Conservation (phyloP, 208 protist genomes). For the Tritrichomonas musculus region DNA sequence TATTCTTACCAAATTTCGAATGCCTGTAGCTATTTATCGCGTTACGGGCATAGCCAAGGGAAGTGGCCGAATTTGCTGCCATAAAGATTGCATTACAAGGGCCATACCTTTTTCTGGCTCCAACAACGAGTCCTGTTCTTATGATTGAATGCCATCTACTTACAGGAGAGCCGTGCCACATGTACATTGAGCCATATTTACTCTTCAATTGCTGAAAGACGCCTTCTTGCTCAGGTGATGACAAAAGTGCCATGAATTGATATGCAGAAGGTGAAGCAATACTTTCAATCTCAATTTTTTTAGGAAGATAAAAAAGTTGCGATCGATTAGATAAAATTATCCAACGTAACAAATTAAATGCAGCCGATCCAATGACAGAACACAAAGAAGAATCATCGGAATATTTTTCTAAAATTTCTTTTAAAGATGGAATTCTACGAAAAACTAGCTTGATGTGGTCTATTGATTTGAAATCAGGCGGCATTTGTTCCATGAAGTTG, state of each 20-base stretch:
- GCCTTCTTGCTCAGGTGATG: background rate
- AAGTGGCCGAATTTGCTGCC: too few species aligned
- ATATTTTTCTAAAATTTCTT: background rate
- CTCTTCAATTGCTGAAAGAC: background rate
- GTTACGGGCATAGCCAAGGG: too few species aligned
- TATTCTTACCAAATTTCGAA: too few species aligned
- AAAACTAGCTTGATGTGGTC: background rate
- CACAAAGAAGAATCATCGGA: background rate
- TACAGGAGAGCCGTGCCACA: background rate
- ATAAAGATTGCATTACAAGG: too few species aligned
- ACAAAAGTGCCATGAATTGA: background rate
- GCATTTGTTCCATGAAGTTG: background rate
- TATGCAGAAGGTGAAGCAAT: too few species aligned
- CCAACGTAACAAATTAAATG: background rate
- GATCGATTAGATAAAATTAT: background rate
- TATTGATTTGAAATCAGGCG: background rate
- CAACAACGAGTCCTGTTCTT: background rate
- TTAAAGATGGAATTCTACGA: background rate
- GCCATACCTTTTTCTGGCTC: too few species aligned
- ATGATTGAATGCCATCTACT: background rate
- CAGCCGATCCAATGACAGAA: background rate
- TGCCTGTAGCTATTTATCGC: too few species aligned
- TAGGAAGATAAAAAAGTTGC: background rate
- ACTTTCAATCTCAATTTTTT: background rate
- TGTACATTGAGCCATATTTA: background rate